Evolutionary conservation across 2,329 filamentous ascomycete genomes (phyloP), one percentile per base, ranked within the genome.

Genomic region (Penicillium sp.): DNA sequence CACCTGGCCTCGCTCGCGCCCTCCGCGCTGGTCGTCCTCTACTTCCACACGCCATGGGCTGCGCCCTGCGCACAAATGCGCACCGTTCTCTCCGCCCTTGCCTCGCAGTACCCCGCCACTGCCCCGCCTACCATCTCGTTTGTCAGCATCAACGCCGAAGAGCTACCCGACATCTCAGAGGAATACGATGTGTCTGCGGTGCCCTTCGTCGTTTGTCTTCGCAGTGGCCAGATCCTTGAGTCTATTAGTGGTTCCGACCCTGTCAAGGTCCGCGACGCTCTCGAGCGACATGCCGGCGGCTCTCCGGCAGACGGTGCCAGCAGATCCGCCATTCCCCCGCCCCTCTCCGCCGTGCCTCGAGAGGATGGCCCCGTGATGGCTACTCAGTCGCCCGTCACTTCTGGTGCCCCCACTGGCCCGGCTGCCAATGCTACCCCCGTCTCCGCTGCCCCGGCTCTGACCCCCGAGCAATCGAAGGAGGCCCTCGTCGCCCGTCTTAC

Each of bases 41-140:
- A 92, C 71, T 99, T 99, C 80, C 89, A 97, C 72, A 91, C 94
- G 18, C 89, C 92, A 60, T 99, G 94, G 94, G 94, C 94, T 27
- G 91, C 91, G 53, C 94, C 94, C 41, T 97, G 94, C 79, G 86
- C 89, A 57, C 91, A 96, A 75, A 97, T 97, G 92, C 84, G 83
- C 62, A 88, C 86, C 45, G 88, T 97, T 63, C 84, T 99, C 59
- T 81, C 83, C 67, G 88, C 90, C 20, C 88, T 99, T 60, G 92
- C 92, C 59, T 84, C 85, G 66, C 90, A 92, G 70, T 96, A 95
- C 75, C 84, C 90, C 55, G 79, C 82, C 64, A 79, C 82, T 59
- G 76, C 81, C 58, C 85, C 88, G 38, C 79, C 80, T 14, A 77
- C 80, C 50, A 88, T 92, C 61, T 84, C 85, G 62, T 99, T 96